These are phyloP conservation scores for Pleurozium schreberi DNA, from an alignment of 225 moss, liverwort and hornwort genomes.

Conservation along the genomic window DNA sequence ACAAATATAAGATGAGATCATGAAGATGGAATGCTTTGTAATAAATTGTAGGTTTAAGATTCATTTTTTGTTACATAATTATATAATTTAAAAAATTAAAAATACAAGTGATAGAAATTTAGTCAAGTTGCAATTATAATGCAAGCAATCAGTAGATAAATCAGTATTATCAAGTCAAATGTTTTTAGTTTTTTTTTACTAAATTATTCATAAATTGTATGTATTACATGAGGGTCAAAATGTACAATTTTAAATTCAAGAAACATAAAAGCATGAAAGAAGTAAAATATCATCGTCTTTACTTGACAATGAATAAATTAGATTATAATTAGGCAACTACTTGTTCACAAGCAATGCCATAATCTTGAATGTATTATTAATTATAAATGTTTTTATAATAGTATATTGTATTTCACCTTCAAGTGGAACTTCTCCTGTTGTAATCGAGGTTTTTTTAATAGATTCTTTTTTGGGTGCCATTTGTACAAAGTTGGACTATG, in stretches of 20 bases:
- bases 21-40: neutral
- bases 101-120: neutral
- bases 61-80: neutral
- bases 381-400: neutral
- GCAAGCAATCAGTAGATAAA: no score
- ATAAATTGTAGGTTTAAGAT: neutral
- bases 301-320: neutral
- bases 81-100: no score
- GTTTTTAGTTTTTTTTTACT: no score
- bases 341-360: fast-evolving
- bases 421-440: neutral
- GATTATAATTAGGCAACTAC: no score
- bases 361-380: neutral
- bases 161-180: neutral
- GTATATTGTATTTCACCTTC: neutral
- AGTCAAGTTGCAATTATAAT: neutral
- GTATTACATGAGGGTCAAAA: neutral
- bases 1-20: neutral
- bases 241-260: no score
- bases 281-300: neutral
- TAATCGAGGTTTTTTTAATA: neutral
- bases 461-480: constrained; percentile 4
- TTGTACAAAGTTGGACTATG: neutral
- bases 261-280: no score
- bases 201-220: no score